Conservation (phyloP, 176 grass and related monocot species). For the Zoysia pacifica region DNA sequence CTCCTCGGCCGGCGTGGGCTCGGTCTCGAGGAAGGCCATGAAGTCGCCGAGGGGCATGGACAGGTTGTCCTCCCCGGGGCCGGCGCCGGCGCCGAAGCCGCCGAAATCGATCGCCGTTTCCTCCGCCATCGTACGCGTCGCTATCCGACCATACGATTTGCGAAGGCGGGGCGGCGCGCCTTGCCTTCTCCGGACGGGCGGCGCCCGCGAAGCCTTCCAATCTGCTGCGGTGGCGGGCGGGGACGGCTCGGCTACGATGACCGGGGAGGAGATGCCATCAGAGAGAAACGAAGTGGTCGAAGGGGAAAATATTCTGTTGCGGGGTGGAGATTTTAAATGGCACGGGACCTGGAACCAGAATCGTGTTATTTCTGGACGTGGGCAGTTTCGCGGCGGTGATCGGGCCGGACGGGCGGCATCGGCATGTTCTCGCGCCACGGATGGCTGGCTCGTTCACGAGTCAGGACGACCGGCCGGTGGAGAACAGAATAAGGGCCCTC, state of each 20-base stretch:
- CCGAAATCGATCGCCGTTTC: slow-evolving; percentile 47
- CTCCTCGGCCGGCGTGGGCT: slow-evolving; percentile 8
- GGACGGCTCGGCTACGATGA: not conserved
- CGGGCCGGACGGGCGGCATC: not conserved
- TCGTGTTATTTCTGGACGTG: slow-evolving; percentile 18
- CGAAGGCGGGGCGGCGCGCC: not conserved
- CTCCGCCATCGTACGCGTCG: slow-evolving; percentile 54
- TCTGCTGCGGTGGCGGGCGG: slow-evolving; percentile 15
- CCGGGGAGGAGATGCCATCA: slow-evolving; percentile 30
- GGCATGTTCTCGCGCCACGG: slow-evolving; percentile 41
- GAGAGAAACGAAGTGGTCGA: slow-evolving; percentile 38
- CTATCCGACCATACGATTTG: slow-evolving; percentile 50
- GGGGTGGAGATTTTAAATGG: slow-evolving; percentile 26
- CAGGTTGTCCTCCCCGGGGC: slow-evolving; percentile 56
- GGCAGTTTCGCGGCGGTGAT: slow-evolving; percentile 8
- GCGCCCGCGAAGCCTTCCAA: slow-evolving; percentile 19
- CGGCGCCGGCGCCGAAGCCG: not conserved
- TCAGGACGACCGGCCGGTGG: not conserved
- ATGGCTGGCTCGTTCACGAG: not conserved
- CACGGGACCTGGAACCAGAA: slow-evolving; percentile 17
- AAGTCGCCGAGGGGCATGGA: slow-evolving; percentile 61
- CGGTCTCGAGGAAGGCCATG: slow-evolving; percentile 57
- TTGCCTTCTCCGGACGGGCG: slow-evolving; percentile 19
- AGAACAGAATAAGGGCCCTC: not conserved
- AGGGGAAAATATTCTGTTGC: slow-evolving; percentile 34